Evolutionary conservation across 306 rosid genomes (phyloP), one percentile per base, ranked within the genome.

Genomic region (Vachellia collinsii): DNA sequence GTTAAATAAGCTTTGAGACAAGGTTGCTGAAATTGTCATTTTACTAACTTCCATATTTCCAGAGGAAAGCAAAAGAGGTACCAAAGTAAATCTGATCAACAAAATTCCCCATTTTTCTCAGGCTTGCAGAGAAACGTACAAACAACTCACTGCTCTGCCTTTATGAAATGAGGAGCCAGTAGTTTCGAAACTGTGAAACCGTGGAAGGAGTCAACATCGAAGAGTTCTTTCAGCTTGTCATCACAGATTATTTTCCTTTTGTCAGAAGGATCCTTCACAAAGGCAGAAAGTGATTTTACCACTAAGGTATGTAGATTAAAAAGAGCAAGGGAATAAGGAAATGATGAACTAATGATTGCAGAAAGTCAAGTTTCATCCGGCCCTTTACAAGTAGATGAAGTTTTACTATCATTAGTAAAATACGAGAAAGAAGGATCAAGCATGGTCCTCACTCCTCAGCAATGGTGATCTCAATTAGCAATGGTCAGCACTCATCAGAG

Each of bases 161-260:
- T 92, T 78, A 82, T 81, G 72, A 92, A 90, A 86, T 90, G 97
- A 83, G 91, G 81, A 48, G 87, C 85, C 80, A 90, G 83, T 68
- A 92, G 91, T 82, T 90, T 92, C 23, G 94, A 70, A 48, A 92
- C 93, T 0, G 97, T 86, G 84, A 92, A 90, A 76, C 97, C 97
- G 8, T 8, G 39, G 66, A 92, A 92, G 70, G 93, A 36, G 80
- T 90, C 94, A 0, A 92, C 84, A 37, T 85, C 86, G 8, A 90
- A 90, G 78, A 89, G 93, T 84, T 92, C 93, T 82, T 92, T 92
- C 83, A 92, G 87, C 91, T 90, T 92, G 83, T 88, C 89, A 43
- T 92, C 97, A 25, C 97, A 82, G 76, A 89, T 43, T 86, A 90
- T 78, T 71, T 79, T 79, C 89, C 97, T 90, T 88, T 90, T 90